These are phyloP conservation scores for Eucalyptus curtisii DNA, from an alignment of 345 rosid genomes.

Conservation along the genomic window DNA sequence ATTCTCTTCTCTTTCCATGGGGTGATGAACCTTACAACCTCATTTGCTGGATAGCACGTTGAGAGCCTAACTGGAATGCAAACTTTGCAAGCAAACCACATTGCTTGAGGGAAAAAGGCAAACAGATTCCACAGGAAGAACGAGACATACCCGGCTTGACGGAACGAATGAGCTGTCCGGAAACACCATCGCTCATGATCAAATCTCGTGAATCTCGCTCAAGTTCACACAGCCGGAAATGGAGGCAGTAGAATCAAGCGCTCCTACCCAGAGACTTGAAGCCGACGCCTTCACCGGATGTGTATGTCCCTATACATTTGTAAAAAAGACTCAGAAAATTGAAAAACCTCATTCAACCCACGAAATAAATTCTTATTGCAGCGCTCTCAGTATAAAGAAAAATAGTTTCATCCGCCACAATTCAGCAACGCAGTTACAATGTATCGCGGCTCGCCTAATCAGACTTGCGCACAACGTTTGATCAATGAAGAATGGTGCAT, in stretches of 20 bases:
- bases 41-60: neutral
- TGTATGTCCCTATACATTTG: neutral
- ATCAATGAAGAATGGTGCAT: neutral
- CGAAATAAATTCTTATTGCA: neutral
- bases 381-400: neutral
- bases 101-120: neutral
- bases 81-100: neutral
- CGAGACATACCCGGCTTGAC: neutral
- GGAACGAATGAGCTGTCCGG: neutral
- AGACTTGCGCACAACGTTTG: neutral
- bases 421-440: neutral
- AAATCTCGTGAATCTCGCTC: neutral
- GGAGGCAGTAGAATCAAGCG: neutral
- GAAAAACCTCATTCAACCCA: neutral
- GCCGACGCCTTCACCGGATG: neutral
- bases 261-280: neutral
- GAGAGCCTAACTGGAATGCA: neutral
- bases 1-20: slow-evolving; percentile 22
- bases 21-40: slow-evolving; percentile 4
- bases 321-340: neutral
- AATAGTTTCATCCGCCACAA: neutral
- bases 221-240: neutral
- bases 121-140: neutral
- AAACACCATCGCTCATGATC: slow-evolving; percentile 36
- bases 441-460: neutral